Evolutionary conservation across 306 rosid species (phyloP), one percentile per base, ranked within the genome.

Genomic region (Castanea sativa): DNA sequence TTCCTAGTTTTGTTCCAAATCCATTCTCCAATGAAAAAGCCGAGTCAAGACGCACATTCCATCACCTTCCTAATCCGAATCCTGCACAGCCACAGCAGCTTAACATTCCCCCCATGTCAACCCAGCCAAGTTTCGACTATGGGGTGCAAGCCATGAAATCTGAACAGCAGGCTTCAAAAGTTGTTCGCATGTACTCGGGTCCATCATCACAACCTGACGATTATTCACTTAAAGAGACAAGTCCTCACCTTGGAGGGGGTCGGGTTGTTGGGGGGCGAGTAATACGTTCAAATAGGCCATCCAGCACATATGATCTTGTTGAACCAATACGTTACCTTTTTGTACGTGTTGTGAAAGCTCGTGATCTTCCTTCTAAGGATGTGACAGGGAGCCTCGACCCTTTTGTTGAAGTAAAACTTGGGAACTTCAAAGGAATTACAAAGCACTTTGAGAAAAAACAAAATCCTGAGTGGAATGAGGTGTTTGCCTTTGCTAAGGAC

Each of bases 241-340:
- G 92, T 73, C 99, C 99, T 57, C 53, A 63, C 79, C 97, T 95
- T 67, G 99, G 99, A 59, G 99, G 98, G 5, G 99, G 99, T 4
- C 85, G 33, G 79, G 83, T 90, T 73, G 86, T 89, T 78, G 90
- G 93, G 51, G 96, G 98, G 65, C 86, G 97, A 25, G 89, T 93
- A 2, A 73, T 87, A 8, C 91, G 52, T 5, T 79, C 75, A 58
- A 76, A 85, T 72, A 79, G 79, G 41, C 87, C 83, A 60, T 35
- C 92, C n/a, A 86, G 88, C 77, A 90, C 97, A 64, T 90, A 91
- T 82, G 98, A 96, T 51, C 98, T 96, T 76, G 99, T 96, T 21
- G 97, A 91, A 75, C 83, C 82, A 85, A 96, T 96, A 94, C 56
- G 57, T 0, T 96, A 91, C 84, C 93, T 96, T 53, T 96, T 89